phyloP scores from a whole-genome alignment of 768 basidiomycete species.

The Tremella fuciformis region DNA sequence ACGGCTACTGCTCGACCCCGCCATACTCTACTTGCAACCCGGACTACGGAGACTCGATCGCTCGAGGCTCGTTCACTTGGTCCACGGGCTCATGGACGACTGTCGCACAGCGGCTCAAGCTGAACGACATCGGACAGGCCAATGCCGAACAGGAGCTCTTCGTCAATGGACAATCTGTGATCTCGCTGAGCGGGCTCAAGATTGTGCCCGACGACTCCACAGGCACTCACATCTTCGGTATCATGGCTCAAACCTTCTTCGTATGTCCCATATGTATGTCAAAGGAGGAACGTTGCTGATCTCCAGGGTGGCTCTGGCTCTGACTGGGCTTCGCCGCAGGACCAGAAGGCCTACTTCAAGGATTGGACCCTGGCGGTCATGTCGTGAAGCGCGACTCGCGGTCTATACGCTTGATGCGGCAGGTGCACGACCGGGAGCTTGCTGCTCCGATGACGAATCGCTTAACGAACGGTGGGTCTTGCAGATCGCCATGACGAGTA shows the following conservation, averaged over 20 bases:
- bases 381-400: slow-evolving; percentile 15
- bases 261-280: slow-evolving; percentile 54
- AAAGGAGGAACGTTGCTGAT: not conserved
- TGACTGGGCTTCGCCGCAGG: slow-evolving; percentile 62
- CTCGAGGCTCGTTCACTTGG: slow-evolving; percentile 67
- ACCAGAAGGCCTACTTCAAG: slow-evolving; percentile 65
- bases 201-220: slow-evolving; percentile 58
- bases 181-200: slow-evolving; percentile 61
- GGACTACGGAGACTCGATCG: slow-evolving; percentile 59
- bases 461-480: too few species aligned
- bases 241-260: slow-evolving; percentile 69
- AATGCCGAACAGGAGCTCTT: slow-evolving; percentile 75
- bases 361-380: slow-evolving; percentile 67
- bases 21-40: slow-evolving; percentile 51
- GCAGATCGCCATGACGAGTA: too few species aligned
- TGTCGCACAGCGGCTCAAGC: slow-evolving; percentile 66
- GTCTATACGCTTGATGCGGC: too few species aligned
- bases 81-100: slow-evolving; percentile 65
- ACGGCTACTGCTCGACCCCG: slow-evolving; percentile 59
- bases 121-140: slow-evolving; percentile 67
- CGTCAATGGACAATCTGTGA: slow-evolving; percentile 64
- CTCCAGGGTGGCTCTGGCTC: slow-evolving; percentile 51
- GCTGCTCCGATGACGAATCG: too few species aligned
- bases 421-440: too few species aligned
- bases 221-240: slow-evolving; percentile 59